Conservation (phyloP, 768 basidiomycete genomes). For the Chalciporus chontae region DNA sequence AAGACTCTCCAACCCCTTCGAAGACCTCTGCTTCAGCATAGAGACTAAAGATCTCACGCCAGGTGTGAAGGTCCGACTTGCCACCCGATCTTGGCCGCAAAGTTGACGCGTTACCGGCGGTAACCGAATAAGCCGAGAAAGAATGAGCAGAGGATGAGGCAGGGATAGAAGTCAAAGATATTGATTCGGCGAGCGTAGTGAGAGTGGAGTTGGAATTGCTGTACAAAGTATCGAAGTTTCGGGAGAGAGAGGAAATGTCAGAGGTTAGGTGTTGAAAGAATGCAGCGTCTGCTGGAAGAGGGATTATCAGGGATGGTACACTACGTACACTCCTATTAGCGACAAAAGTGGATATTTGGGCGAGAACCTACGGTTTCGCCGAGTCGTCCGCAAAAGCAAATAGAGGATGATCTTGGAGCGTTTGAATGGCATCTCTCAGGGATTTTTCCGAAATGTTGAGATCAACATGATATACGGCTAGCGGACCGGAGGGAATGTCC, state of each 20-base stretch:
- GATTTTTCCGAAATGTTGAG: slow-evolving; percentile 11
- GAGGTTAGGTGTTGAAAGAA: slow-evolving; percentile 76
- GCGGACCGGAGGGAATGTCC: background rate
- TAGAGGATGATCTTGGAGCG: slow-evolving; percentile 3
- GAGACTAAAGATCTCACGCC: slow-evolving; percentile 87
- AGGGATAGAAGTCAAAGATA: slow-evolving; percentile 32
- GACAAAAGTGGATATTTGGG: background rate
- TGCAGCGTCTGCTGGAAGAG: slow-evolving; percentile 72
- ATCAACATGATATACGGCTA: slow-evolving; percentile 10
- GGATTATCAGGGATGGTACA: slow-evolving; percentile 50
- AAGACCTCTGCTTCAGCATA: slow-evolving; percentile 87
- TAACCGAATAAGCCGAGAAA: slow-evolving; percentile 34
- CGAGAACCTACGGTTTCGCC: slow-evolving; percentile 8
- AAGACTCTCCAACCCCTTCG: slow-evolving; percentile 62
- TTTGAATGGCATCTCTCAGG: slow-evolving; percentile 4
- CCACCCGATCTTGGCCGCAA: slow-evolving; percentile 37
- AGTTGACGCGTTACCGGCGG: slow-evolving; percentile 21
- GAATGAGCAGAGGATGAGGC: slow-evolving; percentile 26
- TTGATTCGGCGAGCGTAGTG: slow-evolving; percentile 43
- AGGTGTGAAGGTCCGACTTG: slow-evolving; percentile 69
- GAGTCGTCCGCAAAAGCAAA: background rate
- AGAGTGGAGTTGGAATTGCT: slow-evolving; percentile 45
- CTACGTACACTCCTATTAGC: slow-evolving; percentile 8
- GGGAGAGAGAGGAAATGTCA: slow-evolving; percentile 52
- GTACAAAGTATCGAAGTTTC: slow-evolving; percentile 50